Base-by-base conservation (phyloP, 2,329 filamentous ascomycete genomes). In the Mollisia scopiformis region DNA sequence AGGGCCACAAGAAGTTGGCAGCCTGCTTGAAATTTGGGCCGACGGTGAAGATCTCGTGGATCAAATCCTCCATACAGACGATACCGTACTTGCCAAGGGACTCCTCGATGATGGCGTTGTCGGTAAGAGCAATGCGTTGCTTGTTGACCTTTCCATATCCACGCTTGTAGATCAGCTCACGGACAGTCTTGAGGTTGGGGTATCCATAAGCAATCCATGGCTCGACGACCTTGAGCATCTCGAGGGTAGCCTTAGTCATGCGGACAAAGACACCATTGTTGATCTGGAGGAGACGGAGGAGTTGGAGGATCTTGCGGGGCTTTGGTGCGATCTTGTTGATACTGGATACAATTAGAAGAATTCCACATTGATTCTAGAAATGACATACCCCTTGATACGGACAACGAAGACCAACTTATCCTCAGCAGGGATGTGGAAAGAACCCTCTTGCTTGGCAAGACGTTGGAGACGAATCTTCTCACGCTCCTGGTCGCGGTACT, bases 321-420 rank as follows among this genome's bases (percentile, higher is more conserved):
- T 99, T 98, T 75, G 95, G 95, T 79, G 96, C 89, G 76, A 99
- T 98, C 91, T 99, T 99, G 92, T 98, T 98, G 93, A 99, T 98
- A 96, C 94, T 89, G 67, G 50, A 53, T n/a, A 28, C 2, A 57
- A 52, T 72, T 51, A 68, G 33, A 8, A 33, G 67, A 53, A 23
- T 10, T 21, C 69, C 60, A 10, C 37, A 43, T 35, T 5, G 3
- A 14, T 31, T 41, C n/a, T 16, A 31, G 43, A 7, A 43, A 23
- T 33, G 55, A 76, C 85, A 72, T 81, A 90, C 88, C 89, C 95
- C 92, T 99, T 99, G 88, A 99, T 99, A 80, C 95, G 94, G 82
- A 98, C 84, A 75, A 99, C 88, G 80, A 99, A 99, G 84, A 94
- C 93, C 76, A 99, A 86, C 84, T 97, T 97, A 78, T 91, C 83